A percentile compares a stretch with the other conserved stretches of the same genome.
Conservation (phyloP, 805 yeast genomes). For the Metschnikowia hibisci region DNA sequence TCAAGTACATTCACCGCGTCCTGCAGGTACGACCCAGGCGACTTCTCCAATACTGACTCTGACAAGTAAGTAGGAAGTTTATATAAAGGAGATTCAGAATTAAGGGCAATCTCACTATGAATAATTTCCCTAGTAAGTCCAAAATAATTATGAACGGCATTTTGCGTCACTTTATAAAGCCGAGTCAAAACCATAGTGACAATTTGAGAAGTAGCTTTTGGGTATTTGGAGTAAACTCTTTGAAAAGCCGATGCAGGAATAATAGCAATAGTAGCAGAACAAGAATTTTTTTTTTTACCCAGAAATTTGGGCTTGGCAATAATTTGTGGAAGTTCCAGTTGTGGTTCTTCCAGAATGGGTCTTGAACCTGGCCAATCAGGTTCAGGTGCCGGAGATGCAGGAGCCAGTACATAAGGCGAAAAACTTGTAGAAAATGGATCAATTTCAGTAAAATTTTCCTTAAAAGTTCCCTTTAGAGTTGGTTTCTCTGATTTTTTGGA, state of each 20-base stretch:
- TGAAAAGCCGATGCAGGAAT: conserved; percentile 84
- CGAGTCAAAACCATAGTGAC: conserved; percentile 89
- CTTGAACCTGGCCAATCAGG: conserved; percentile 1
- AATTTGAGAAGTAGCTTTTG: conserved; percentile 88
- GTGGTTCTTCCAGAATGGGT: neutral
- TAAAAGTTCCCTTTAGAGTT: too few relatives aligned
- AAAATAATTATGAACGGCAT: conserved; percentile 81
- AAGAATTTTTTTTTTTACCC: conserved; percentile 10
- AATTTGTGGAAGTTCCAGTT: conserved; percentile 31
- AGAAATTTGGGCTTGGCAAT: conserved; percentile 64
- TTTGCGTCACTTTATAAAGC: conserved; percentile 84
- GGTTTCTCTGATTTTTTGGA: too few relatives aligned
- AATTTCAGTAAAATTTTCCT: neutral
- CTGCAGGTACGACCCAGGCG: conserved; percentile 18
- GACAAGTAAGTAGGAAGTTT: conserved; percentile 60
- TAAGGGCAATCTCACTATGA: conserved; percentile 67
- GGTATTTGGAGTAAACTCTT: conserved; percentile 67
- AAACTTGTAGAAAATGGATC: neutral
- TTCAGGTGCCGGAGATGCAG: neutral
- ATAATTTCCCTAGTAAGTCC: conserved; percentile 81
- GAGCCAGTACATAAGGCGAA: neutral
- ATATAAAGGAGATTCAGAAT: conserved; percentile 29
- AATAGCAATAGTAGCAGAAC: conserved; percentile 76
- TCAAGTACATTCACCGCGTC: conserved; percentile 11
- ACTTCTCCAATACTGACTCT: conserved; percentile 49